A percentile compares a stretch with the other conserved stretches of the same genome.
phyloP scores from a whole-genome alignment of 352 stramenopile species.

The Pythium utonaiense region DNA sequence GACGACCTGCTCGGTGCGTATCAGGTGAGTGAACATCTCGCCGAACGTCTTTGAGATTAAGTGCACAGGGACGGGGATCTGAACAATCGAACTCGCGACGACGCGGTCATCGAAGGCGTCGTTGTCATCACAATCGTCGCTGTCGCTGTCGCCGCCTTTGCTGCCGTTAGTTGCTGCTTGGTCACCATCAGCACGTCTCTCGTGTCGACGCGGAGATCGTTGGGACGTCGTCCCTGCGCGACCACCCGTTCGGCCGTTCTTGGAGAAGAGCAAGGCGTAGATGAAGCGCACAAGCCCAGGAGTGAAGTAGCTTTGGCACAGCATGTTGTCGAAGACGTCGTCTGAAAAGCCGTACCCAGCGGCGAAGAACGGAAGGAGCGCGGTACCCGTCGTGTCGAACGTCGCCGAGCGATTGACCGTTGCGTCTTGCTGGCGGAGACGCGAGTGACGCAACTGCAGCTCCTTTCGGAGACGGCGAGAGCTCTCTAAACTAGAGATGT shows the following conservation, averaged over 20 bases:
- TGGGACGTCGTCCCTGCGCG: background rate
- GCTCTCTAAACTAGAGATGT: slow-evolving; percentile 35
- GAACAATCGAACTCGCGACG: slow-evolving; percentile 44
- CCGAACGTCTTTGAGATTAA: slow-evolving; percentile 49
- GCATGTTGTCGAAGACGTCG: slow-evolving; percentile 72
- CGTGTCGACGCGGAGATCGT: background rate
- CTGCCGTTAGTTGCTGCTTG: background rate
- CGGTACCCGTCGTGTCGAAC: slow-evolving; percentile 44
- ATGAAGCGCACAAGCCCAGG: slow-evolving; percentile 58
- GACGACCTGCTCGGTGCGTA: slow-evolving; percentile 40
- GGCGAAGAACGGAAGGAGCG: slow-evolving; percentile 58
- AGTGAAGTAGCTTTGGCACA: slow-evolving; percentile 71
- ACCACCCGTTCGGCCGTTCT: slow-evolving; percentile 29
- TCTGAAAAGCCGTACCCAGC: slow-evolving; percentile 58
- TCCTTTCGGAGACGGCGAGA: slow-evolving; percentile 40
- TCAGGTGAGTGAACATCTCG: slow-evolving; percentile 48
- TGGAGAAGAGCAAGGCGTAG: slow-evolving; percentile 59
- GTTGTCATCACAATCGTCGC: background rate
- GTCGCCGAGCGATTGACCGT: slow-evolving; percentile 16
- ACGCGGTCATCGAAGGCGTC: slow-evolving; percentile 4
- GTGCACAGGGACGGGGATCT: slow-evolving; percentile 41
- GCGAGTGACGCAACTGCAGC: slow-evolving; percentile 33
- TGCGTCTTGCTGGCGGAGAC: slow-evolving; percentile 38
- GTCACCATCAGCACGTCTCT: background rate
- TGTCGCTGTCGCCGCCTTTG: background rate